Evolutionary conservation across 192 early-diverging fungal genomes (phyloP).

Genomic region (Linnemannia zychae): DNA sequence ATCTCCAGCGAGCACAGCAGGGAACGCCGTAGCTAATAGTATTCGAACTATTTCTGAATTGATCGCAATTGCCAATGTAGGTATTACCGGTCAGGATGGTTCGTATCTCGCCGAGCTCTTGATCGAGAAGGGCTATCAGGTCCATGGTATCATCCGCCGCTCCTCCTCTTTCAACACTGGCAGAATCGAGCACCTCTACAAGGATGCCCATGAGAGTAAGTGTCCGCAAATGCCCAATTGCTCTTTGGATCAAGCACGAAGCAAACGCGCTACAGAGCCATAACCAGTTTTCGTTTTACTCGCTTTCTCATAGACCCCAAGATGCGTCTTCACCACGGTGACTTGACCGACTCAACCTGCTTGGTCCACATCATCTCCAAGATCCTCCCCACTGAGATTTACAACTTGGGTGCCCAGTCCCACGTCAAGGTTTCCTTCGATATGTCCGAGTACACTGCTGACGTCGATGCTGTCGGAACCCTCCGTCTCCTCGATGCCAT

Average conservation of each 20-base stretch:
- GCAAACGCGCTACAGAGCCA: too few relatives aligned
- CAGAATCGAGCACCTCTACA: constrained; percentile 83
- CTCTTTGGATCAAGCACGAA: background rate
- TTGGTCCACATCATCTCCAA: constrained; percentile 81
- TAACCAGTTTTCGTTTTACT: background rate
- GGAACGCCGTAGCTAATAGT: background rate
- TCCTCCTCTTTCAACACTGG: constrained; percentile 90
- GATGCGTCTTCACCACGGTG: constrained; percentile 86
- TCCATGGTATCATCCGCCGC: constrained; percentile 85
- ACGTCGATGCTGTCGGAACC: constrained; percentile 86
- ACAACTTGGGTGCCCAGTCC: constrained; percentile 86
- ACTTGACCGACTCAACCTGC: constrained; percentile 85
- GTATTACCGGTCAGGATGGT: constrained; percentile 88
- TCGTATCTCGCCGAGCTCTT: constrained; percentile 83
- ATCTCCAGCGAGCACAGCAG: too few relatives aligned
- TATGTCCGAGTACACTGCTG: constrained; percentile 86
- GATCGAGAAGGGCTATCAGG: constrained; percentile 80
- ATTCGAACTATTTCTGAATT: too few relatives aligned
- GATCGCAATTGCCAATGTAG: too few relatives aligned
- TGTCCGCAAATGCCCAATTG: too few relatives aligned
- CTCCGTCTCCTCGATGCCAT: constrained; percentile 86
- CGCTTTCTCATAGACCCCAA: constrained; percentile 60
- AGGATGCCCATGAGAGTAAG: constrained; percentile 77
- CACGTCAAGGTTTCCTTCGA: constrained; percentile 83
- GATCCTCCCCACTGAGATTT: constrained; percentile 83